Conservation (phyloP, 106 monocot species). For the Hemerocallis citrina region DNA sequence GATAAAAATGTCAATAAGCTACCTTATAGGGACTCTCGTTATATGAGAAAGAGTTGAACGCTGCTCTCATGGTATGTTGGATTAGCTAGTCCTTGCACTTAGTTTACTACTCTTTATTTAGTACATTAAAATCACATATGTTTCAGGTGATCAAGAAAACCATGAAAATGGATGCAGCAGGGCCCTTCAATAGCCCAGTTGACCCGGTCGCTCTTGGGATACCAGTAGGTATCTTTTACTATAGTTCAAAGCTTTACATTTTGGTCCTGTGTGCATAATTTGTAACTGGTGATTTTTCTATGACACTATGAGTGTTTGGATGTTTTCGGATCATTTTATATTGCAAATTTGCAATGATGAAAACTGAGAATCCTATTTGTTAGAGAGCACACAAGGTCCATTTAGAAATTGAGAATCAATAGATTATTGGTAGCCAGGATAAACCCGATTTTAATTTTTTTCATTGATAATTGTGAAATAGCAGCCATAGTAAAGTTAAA, state of each 20-base stretch:
- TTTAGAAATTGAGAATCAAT: too few species aligned
- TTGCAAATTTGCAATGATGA: too few species aligned
- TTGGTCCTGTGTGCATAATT: too few species aligned
- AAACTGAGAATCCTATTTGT: too few species aligned
- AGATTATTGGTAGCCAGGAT: too few species aligned
- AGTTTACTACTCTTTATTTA: background rate
- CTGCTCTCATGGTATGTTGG: constrained; percentile 48
- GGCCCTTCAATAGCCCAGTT: constrained; percentile 86
- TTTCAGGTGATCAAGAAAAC: constrained; percentile 83
- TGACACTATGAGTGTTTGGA: too few species aligned
- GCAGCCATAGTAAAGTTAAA: too few species aligned
- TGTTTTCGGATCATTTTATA: too few species aligned
- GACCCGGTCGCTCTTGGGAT: constrained; percentile 89
- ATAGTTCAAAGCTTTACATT: background rate
- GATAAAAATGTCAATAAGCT: constrained; percentile 21
- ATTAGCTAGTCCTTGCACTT: background rate
- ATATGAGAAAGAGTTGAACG: constrained; percentile 59
- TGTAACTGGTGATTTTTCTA: too few species aligned
- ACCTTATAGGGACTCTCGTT: constrained; percentile 21
- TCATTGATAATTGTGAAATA: too few species aligned
- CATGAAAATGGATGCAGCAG: constrained; percentile 99
- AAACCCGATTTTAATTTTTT: too few species aligned
- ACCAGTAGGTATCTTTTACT: constrained; percentile 50
- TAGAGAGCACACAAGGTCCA: too few species aligned
- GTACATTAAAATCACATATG: background rate